These are phyloP conservation scores for Pseudogymnoascus sp. DNA, from an alignment of 2,329 filamentous ascomycete species.

Conservation along the genomic window DNA sequence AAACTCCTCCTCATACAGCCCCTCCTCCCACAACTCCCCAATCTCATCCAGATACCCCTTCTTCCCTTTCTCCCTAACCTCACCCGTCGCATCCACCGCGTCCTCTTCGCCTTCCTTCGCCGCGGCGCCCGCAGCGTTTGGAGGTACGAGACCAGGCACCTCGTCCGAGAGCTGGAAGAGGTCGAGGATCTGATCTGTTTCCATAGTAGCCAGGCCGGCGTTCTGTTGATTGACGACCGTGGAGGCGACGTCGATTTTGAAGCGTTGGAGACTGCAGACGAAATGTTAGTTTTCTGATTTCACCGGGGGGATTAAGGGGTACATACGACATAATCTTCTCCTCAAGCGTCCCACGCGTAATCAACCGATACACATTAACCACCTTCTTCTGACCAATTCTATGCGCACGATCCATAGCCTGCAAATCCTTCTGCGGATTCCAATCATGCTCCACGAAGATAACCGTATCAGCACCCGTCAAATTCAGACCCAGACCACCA, in stretches of 20 bases:
- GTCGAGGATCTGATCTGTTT: constrained; percentile 95
- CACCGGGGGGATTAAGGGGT: constrained; percentile 14
- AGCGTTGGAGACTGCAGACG: constrained; percentile 70
- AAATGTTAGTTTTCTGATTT: constrained; percentile 11
- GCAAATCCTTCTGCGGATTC: constrained; percentile 98
- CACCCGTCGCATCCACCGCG: constrained; percentile 88
- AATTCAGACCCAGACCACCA: constrained; percentile 84
- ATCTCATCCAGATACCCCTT: constrained; percentile 94
- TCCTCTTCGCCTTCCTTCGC: constrained; percentile 62
- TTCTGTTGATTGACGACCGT: constrained; percentile 99
- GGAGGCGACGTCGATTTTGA: constrained; percentile 97
- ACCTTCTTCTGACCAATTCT: constrained; percentile 99
- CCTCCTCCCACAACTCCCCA: constrained; percentile 93
- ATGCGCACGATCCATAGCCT: constrained; percentile 98
- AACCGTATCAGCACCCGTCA: constrained; percentile 95
- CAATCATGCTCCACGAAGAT: constrained; percentile 99
- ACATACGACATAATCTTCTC: constrained; percentile 87
- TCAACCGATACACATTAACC: constrained; percentile 94
- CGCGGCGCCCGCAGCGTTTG: constrained; percentile 42
- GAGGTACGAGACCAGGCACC: constrained; percentile 56
- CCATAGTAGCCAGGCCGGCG: constrained; percentile 83
- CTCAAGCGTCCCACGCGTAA: constrained; percentile 90
- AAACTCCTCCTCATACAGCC: constrained; percentile 97
- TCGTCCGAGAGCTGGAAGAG: constrained; percentile 86
- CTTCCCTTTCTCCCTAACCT: constrained; percentile 89